These are phyloP conservation scores for Chrysanthemum seticuspe DNA, from an alignment of 129 eudicot genomes.

Conservation along the genomic window DNA sequence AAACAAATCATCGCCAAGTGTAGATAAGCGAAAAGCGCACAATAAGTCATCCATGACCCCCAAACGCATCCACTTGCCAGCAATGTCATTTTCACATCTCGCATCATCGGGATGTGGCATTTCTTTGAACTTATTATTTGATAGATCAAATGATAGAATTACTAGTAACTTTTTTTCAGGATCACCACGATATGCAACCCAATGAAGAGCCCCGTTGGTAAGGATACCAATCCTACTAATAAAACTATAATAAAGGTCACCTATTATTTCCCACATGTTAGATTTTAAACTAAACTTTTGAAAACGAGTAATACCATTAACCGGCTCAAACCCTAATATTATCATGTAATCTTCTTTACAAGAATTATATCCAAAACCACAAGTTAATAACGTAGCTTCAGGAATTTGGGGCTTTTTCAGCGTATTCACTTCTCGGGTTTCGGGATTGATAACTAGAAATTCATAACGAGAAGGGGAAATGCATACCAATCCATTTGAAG, in stretches of 20 bases:
- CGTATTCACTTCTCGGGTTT: neutral
- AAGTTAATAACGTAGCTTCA: neutral
- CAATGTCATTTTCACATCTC: neutral
- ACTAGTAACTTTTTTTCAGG: neutral
- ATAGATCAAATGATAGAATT: neutral
- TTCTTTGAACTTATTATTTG: neutral
- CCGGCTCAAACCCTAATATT: neutral
- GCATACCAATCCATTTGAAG: constrained; percentile 2
- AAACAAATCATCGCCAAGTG: no score
- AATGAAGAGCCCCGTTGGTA: constrained; percentile 6
- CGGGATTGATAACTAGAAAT: constrained; percentile 7
- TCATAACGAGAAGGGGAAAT: neutral
- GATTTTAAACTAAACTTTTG: constrained; percentile 1
- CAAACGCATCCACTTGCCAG: neutral
- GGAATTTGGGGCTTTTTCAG: neutral
- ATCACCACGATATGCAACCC: constrained; percentile 1
- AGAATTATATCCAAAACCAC: constrained; percentile 14
- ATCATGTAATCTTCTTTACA: neutral
- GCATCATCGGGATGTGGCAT: neutral
- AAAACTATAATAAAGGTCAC: neutral
- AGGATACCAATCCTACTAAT: neutral
- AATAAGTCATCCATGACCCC: neutral
- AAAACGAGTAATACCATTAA: neutral
- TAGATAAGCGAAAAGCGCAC: neutral
- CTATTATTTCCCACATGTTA: neutral